Evolutionary conservation across 805 yeast genomes (phyloP), one percentile per base, ranked within the genome.

Genomic region (Cyberlindnera euphorbiiphila): DNA sequence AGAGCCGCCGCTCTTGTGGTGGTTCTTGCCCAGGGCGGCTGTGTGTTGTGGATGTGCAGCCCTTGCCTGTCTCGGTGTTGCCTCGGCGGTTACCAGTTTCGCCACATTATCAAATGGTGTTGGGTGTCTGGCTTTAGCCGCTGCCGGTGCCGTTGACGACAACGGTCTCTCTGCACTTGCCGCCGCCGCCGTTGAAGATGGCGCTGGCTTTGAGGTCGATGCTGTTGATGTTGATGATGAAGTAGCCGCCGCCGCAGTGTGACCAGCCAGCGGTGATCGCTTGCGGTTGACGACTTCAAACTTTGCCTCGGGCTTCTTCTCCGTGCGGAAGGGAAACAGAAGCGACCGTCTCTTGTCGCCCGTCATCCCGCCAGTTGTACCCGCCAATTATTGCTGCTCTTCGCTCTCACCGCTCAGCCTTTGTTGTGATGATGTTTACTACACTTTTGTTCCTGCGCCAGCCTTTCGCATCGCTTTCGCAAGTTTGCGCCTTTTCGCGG

Each of bases 201-300:
- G 8, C 10, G 24, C 10, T 21, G 24, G n/a, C 15, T 25, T 6
- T 10, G 26, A 17, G 22, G 39, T 12, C 16, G 31, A 20, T 26
- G 35, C 13, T 13, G 15, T 9, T 22, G 29, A 23, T 14, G 29
- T 22, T 11, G 31, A 12, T 25, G 37, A 15, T 8, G 39, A 12
- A 3, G 39, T 6, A n/a, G 43, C 11, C 11, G 38, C 18, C 2
- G 31, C 15, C n/a, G 39, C 19, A 8, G 37, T 11, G 20, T 23
- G 3, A 10, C 20, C 19, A 6, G 36, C 37, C 28, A 44, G 26
- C 4, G 57, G 57, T 1, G 50, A 46, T 28, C 48, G 50, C 46
- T 52, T 54, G 19, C 58, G 36, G 37, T 52, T 54, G 17, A 52
- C 44, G 4, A 53, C 58, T 19, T 54, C 58, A 16, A 52, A 50